A percentile compares a stretch with the other conserved stretches of the same genome.
Evolutionary conservation across 2,329 filamentous ascomycete genomes (phyloP).

Genomic region (Epichloe baconii): DNA sequence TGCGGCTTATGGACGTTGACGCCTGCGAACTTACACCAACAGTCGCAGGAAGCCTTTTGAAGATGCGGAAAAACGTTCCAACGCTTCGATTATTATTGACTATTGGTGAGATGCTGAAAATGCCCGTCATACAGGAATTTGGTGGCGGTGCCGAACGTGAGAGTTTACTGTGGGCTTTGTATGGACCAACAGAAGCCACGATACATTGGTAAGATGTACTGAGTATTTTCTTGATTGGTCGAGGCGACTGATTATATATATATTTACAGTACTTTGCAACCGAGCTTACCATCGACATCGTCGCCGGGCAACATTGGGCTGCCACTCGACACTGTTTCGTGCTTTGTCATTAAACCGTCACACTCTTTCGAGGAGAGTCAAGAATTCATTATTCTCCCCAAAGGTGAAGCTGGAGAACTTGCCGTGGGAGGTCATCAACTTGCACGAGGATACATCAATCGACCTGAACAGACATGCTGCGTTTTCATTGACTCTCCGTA

Average conservation of each 20-base stretch:
- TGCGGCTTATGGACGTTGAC: conserved; percentile 57
- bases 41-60: conserved; percentile 65
- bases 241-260: background rate
- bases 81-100: conserved; percentile 60
- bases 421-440: conserved; percentile 71
- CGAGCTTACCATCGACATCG: conserved; percentile 41
- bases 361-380: conserved; percentile 8
- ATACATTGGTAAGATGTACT: conserved; percentile 57
- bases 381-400: conserved; percentile 41
- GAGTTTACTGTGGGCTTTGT: conserved; percentile 81
- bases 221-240: background rate
- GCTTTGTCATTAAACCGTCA: conserved; percentile 50
- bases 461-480: conserved; percentile 57
- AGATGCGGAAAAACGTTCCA: conserved; percentile 53
- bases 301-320: conserved; percentile 59
- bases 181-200: conserved; percentile 81
- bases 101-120: conserved; percentile 86
- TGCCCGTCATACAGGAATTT: conserved; percentile 65
- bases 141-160: conserved; percentile 39
- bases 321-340: conserved; percentile 70
- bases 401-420: conserved; percentile 64
- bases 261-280: conserved; percentile 49
- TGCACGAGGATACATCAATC: conserved; percentile 70
- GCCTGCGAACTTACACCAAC: conserved; percentile 84
- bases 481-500: conserved; percentile 58